Conservation (phyloP, 192 early-diverging fungal species). For the Entomortierella parvispora region DNA sequence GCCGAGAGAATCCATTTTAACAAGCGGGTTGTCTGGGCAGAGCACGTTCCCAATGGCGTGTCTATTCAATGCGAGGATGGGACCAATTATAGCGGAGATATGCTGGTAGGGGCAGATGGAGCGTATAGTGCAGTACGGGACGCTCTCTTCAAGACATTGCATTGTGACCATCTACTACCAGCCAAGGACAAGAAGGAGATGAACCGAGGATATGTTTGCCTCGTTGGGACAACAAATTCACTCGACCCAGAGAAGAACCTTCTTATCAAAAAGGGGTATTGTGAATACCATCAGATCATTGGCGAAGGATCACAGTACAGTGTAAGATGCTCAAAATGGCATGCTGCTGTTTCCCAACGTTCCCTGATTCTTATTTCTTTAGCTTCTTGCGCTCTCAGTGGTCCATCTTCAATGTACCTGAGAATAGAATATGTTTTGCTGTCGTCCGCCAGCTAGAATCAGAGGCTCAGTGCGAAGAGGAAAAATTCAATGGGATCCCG, state of each 20-base stretch:
- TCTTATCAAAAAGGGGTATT: neutral
- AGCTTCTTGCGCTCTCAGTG: neutral
- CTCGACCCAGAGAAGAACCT: neutral
- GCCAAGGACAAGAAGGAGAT: neutral
- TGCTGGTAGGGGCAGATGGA: constrained; percentile 42
- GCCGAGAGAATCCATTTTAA: constrained; percentile 8
- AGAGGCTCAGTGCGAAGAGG: neutral
- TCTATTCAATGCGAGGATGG: constrained; percentile 28
- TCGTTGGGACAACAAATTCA: neutral
- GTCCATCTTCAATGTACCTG: constrained; percentile 2
- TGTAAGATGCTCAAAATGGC: neutral
- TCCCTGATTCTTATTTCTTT: neutral
- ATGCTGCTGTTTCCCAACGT: neutral
- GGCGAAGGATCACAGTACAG: neutral
- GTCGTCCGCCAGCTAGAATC: constrained; percentile 1
- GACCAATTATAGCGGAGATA: constrained; percentile 11
- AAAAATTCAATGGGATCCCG: neutral
- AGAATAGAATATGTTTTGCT: constrained; percentile 6
- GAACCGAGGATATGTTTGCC: constrained; percentile 6
- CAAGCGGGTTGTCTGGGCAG: constrained; percentile 8
- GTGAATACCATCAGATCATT: neutral
- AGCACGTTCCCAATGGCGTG: constrained; percentile 13
- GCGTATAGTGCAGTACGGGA: constrained; percentile 16
- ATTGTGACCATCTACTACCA: neutral
- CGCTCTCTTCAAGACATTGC: neutral